Evolutionary conservation across 495 filamentous ascomycete genomes (phyloP).

Genomic region (Tuber magnatum): DNA sequence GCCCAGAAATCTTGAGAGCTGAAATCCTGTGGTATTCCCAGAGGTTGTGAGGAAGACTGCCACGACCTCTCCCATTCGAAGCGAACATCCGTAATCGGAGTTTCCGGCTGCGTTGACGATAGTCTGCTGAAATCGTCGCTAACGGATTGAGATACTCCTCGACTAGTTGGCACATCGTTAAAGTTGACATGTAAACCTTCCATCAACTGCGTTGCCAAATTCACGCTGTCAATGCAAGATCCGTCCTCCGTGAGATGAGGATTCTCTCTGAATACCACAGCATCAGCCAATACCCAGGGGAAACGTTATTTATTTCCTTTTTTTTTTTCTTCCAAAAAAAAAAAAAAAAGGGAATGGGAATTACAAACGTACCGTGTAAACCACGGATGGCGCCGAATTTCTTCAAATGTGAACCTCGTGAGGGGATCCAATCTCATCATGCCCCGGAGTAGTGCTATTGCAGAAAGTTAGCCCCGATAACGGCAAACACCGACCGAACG

Average conservation of each 20-base stretch:
- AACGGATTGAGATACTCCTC: conserved; percentile 64
- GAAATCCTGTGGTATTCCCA: conserved; percentile 31
- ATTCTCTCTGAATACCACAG: conserved; percentile 52
- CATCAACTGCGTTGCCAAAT: conserved; percentile 85
- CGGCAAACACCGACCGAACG: not conserved
- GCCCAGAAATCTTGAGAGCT: conserved; percentile 36
- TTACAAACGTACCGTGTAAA: conserved; percentile 51
- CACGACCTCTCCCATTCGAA: conserved; percentile 49
- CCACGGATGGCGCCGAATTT: conserved; percentile 91
- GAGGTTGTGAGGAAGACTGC: conserved; percentile 49
- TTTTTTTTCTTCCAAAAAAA: conserved; percentile 6
- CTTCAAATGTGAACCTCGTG: conserved; percentile 74
- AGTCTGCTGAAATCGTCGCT: conserved; percentile 45
- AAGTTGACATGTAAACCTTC: conserved; percentile 90
- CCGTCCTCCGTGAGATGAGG: conserved; percentile 65
- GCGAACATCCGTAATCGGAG: conserved; percentile 49
- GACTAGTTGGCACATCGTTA: conserved; percentile 63
- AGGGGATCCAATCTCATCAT: conserved; percentile 80
- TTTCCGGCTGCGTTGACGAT: conserved; percentile 70
- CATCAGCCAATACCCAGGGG: not conserved
- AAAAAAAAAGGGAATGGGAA: not conserved
- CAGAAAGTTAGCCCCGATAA: conserved; percentile 1
- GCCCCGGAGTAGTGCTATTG: conserved; percentile 65
- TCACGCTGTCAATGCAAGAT: conserved; percentile 67
- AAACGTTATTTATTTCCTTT: conserved; percentile 10